Base-by-base conservation (phyloP, 2,329 filamentous ascomycete genomes). In the Allantophomopsis lycopodina region DNA sequence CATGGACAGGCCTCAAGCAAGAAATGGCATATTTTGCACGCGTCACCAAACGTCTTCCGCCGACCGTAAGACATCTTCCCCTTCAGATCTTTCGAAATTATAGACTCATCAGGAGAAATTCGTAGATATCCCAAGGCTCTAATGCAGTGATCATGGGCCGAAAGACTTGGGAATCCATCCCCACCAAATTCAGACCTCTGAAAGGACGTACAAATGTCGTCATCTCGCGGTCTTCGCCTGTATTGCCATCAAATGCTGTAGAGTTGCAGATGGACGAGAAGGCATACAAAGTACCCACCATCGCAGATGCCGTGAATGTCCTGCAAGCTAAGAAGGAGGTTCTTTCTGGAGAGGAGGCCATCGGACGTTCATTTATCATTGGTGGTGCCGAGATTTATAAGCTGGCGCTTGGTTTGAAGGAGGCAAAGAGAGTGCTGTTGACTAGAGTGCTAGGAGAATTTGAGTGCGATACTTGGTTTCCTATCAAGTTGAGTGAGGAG, bases 21-120 rank as follows among this genome's bases (percentile, higher is more conserved):
- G 91, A 98, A 62, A 94, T 98, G 86, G 77, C 78, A 32, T 96
- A 94, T 59, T 98, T 98, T 59, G 83, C 86, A 14, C 79, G 88
- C 43, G 81, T 94, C 32, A 96, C 89, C 3, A 86, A 83, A 51
- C 75, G 79, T 13, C 56, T 74, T 17, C 48, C 57, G 31, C 55
- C 58, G 52, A 47, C 46, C 7, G 32, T 17, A 34, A 17, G 16
- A 12, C 7, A 32, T 18, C 7, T n/a, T n/a, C 17, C 28, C 20
- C 21, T 7, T 14, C 11, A 2, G 7, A 10, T n/a, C 6, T 36
- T 34, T 33, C 7, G 12, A 34, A 34, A 17, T 34, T 2, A 34
- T n/a, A 17, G 7, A 34, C 32, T 34, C 32, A 34, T 34, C n/a
- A n/a, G n/a, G 3, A 2, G 32, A 14, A 15, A 34, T 5, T 17